Evolutionary conservation across 108 stramenopile genomes (phyloP).

Genomic region (Nitzschia inconspicua): DNA sequence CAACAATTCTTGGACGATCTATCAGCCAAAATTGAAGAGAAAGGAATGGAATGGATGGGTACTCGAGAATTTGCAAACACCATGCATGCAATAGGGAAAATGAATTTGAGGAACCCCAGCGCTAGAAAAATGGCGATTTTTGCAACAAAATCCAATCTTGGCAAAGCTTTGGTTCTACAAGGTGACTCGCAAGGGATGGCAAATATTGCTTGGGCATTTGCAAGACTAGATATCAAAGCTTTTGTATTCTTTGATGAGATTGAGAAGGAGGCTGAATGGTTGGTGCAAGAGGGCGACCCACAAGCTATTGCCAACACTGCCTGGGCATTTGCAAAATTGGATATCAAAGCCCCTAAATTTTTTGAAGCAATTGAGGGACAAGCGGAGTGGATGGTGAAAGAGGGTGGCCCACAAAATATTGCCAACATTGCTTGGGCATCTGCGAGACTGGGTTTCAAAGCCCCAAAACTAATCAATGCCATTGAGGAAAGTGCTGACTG

Average conservation of each 20-base stretch:
- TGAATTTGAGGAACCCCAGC: too few relatives aligned
- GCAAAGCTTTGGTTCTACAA: too few relatives aligned
- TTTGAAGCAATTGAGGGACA: conserved; percentile 10
- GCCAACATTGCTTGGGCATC: too few relatives aligned
- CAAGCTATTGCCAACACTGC: conserved; percentile 21
- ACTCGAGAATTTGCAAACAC: conserved; percentile 4
- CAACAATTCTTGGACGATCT: conserved; percentile 7
- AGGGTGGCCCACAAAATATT: too few relatives aligned
- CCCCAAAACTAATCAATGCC: too few relatives aligned
- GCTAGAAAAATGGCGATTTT: too few relatives aligned
- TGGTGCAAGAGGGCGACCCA: conserved; percentile 9
- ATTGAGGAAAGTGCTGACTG: too few relatives aligned
- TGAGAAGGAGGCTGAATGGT: background rate
- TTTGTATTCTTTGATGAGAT: conserved; percentile 2
- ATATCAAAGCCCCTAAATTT: too few relatives aligned
- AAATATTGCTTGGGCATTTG: conserved; percentile 19
- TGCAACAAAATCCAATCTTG: too few relatives aligned
- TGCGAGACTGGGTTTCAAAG: too few relatives aligned
- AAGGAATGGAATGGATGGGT: conserved; percentile 2
- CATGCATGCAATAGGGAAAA: conserved; percentile 18
- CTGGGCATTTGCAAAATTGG: conserved; percentile 25
- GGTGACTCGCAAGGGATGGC: conserved; percentile 9
- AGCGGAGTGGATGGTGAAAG: background rate
- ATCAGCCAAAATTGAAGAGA: background rate
- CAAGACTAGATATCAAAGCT: conserved; percentile 5